Base-by-base conservation (phyloP, 2,329 filamentous ascomycete species). In the Phialemonium atrogriseum region DNA sequence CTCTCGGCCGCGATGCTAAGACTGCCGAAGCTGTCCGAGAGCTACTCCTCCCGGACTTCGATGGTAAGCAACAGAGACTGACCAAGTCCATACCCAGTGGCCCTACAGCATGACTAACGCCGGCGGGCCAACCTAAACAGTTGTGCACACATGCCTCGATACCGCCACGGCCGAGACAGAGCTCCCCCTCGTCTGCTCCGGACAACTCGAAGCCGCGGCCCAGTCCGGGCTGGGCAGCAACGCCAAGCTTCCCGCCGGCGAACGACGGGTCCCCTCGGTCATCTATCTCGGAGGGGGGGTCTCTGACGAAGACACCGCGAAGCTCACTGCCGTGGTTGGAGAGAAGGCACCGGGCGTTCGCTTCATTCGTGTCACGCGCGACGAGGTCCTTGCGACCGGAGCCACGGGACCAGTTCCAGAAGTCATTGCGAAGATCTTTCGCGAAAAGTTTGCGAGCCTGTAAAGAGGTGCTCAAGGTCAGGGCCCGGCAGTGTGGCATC, bases 171-270 rank as follows among this genome's bases (percentile, higher is more conserved):
- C 89, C 42, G 84, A 87, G 45, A 58, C 69, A 42, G 95, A 96
- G 63, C 80, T 87, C 4, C 89, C 89, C 16, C 75, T 85, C 57
- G 82, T 96, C 40, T 95, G 94, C 64, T 93, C 94, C 44, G 89
- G 95, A 52, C 87, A 94, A 56, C 63, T 94, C 34, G 86, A 94
- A 58, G 80, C 81, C 28, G 17, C 27, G 12, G 30, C 37, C 28
- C 24, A 38, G 4, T 41, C 40, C 8, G 40, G 39, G 8, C 33
- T 47, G 5, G 48, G 46, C 26, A 44, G 33, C 38, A 50, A 50
- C 39, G 41, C 33, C 4, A 12, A 11, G 10, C 22, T 29, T 20
- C 24, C 37, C 0, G 15, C 26, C 3, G 15, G 19, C 24, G 36
- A 43, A 21, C 42, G 43, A 12, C 27, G 30, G 30, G 39, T 42